Evolutionary conservation across 2,329 filamentous ascomycete species (phyloP), one percentile per base, ranked within the genome.

Genomic region (Fusarium sororula): DNA sequence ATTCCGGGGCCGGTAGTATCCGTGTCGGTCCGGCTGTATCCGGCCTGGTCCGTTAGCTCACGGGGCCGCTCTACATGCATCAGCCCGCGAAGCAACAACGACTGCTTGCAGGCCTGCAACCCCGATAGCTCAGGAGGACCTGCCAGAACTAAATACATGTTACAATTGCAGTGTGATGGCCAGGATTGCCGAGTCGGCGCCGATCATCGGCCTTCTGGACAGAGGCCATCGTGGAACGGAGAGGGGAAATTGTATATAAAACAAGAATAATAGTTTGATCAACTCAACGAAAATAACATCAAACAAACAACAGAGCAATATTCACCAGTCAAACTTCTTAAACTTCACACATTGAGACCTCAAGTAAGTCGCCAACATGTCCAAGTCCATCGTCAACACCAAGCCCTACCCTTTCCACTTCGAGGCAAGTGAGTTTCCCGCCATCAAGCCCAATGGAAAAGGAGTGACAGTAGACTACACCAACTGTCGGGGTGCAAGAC

Each of bases 401-500:
- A 55, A 54, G 6, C 30, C 63, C 8, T 68, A 66, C 47, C 61
- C 72, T 8, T 59, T 73, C 56, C 66, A 59, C 11, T 70, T 70
- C 10, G 54, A 60, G 35, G 54, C 68, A 41, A 70, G 61, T 20
- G 35, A 71, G 18, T 50, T 45, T 24, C 68, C 68, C 6, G 26
- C 61, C 8, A 28, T 66, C 45, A 54, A 56, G 13, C 24, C 32
- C 37, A 48, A 39, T 41, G 66, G 56, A 22, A 54, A 70, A 30
- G 62, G 68, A 12, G 56, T 70, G 1, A 70, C 22, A 6, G 41
- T 66, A 14, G 42, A 70, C 1, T 70, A 42, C 22, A 37, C 20
- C 47, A 84, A 83, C 71, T 78, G 79, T n/a, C 80, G 83, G 2
- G 83, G 83, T 22, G 62, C 72, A 4, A 80, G 81, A 22, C 83